Evolutionary conservation across 805 yeast species (phyloP).

Genomic region (Candida tibetensis): DNA sequence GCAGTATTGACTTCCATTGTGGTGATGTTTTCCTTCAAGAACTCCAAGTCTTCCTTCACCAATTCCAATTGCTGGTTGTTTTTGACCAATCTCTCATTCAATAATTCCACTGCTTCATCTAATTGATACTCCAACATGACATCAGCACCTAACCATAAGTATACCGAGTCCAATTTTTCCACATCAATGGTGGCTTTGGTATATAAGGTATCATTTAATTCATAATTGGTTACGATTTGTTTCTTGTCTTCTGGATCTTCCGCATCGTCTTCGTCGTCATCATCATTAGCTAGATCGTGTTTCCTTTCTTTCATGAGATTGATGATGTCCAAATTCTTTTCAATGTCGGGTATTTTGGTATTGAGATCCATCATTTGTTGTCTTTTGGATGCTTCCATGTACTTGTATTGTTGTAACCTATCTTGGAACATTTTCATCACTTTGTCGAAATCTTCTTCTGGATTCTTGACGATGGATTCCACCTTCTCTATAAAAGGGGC

Average conservation of each 20-base stretch:
- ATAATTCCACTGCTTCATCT: slow-evolving; percentile 76
- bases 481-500: slow-evolving; percentile 92
- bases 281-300: slow-evolving; percentile 29
- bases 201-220: slow-evolving; percentile 87
- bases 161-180: slow-evolving; percentile 56
- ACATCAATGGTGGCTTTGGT: slow-evolving; percentile 74
- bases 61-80: slow-evolving; percentile 57
- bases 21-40: slow-evolving; percentile 82
- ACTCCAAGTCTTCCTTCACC: slow-evolving; percentile 83
- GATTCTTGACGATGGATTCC: slow-evolving; percentile 64
- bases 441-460: slow-evolving; percentile 62
- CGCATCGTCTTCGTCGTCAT: slow-evolving; percentile 24
- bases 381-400: slow-evolving; percentile 65
- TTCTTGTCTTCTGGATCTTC: slow-evolving; percentile 16
- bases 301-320: slow-evolving; percentile 52
- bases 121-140: slow-evolving; percentile 94
- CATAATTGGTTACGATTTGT: slow-evolving; percentile 65
- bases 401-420: slow-evolving; percentile 84
- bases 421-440: slow-evolving; percentile 78
- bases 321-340: slow-evolving; percentile 77
- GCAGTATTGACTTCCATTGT: slow-evolving; percentile 98
- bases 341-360: slow-evolving; percentile 85
- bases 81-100: slow-evolving; percentile 57
- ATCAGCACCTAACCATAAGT: slow-evolving; percentile 97
- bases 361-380: slow-evolving; percentile 52